Conservation (phyloP, 2,329 filamentous ascomycete species). For the Ceratocystis colombiana region DNA sequence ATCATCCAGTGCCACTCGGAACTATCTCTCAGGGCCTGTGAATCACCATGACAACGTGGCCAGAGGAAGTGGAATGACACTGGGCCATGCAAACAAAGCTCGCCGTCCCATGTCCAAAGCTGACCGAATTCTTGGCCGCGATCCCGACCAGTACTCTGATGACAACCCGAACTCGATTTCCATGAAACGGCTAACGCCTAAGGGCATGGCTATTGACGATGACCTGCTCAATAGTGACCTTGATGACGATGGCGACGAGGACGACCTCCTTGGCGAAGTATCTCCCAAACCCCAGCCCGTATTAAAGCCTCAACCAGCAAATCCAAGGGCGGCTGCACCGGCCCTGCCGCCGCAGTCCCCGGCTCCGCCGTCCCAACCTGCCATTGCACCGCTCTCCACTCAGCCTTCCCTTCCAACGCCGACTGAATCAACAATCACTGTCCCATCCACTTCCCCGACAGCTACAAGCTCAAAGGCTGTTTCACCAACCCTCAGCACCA, state of each 20-base stretch:
- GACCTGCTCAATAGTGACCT: conserved; percentile 36
- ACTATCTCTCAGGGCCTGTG: conserved; percentile 30
- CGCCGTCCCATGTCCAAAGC: conserved; percentile 44
- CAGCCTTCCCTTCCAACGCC: neutral
- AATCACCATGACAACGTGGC: neutral
- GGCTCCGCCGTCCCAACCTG: neutral
- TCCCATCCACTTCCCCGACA: neutral
- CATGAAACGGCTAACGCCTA: conserved; percentile 40
- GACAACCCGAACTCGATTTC: conserved; percentile 36
- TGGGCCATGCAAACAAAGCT: conserved; percentile 26
- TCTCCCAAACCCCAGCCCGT: conserved; percentile 18
- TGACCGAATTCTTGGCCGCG: conserved; percentile 48
- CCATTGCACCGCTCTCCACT: neutral
- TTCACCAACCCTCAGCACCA: conserved; percentile 28
- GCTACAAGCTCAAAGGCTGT: neutral
- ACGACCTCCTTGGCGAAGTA: conserved; percentile 33
- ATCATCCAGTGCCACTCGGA: conserved; percentile 30
- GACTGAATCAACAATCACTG: conserved; percentile 28
- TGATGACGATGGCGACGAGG: conserved; percentile 31
- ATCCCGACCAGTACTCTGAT: conserved; percentile 47
- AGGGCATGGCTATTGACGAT: conserved; percentile 38
- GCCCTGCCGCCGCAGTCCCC: neutral
- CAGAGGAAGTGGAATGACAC: conserved; percentile 26
- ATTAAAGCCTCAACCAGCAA: conserved; percentile 14
- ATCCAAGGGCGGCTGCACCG: neutral